A percentile compares a stretch with the other conserved stretches of the same genome.
Conservation (phyloP, 2,329 filamentous ascomycete species). For the Ilyonectria mors-panacis region DNA sequence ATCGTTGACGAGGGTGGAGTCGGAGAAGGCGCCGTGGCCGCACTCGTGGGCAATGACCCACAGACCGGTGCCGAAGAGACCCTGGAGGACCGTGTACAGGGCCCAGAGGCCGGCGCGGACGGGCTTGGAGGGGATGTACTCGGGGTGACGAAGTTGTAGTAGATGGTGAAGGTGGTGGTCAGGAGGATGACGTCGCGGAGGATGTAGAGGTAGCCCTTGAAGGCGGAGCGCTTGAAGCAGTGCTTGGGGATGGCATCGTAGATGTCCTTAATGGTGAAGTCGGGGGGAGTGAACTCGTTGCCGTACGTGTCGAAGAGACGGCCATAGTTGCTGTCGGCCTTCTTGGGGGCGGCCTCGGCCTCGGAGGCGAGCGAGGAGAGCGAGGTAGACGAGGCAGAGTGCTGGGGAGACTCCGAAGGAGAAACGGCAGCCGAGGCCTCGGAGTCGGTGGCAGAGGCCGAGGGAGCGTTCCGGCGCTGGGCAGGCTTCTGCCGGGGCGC, state of each 20-base stretch:
- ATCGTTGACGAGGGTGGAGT: slow-evolving; percentile 93
- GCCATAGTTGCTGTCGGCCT: slow-evolving; percentile 60
- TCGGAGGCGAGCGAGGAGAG: slow-evolving; percentile 89
- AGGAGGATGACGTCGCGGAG: slow-evolving; percentile 83
- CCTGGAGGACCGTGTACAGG: slow-evolving; percentile 84
- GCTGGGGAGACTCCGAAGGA: slow-evolving; percentile 72
- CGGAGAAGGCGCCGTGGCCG: slow-evolving; percentile 95
- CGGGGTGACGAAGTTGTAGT: slow-evolving; percentile 91
- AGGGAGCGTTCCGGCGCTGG: slow-evolving; percentile 64
- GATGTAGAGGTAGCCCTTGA: slow-evolving; percentile 85
- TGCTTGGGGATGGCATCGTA: slow-evolving; percentile 97
- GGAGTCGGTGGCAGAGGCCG: slow-evolving; percentile 63
- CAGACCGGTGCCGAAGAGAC: slow-evolving; percentile 91
- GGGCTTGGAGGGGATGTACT: slow-evolving; percentile 80
- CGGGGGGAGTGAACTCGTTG: slow-evolving; percentile 92
- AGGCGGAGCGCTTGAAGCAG: slow-evolving; percentile 91
- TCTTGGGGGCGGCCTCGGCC: slow-evolving; percentile 64
- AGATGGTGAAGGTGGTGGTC: slow-evolving; percentile 85
- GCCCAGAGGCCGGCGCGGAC: slow-evolving; percentile 76
- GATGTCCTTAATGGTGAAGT: slow-evolving; percentile 98
- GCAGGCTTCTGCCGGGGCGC: slow-evolving; percentile 59
- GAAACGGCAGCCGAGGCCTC: slow-evolving; percentile 72
- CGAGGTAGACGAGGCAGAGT: slow-evolving; percentile 86
- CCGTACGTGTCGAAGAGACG: slow-evolving; percentile 92
- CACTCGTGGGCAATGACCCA: slow-evolving; percentile 99